These are phyloP conservation scores for Medicago arabica DNA, from an alignment of 306 rosid genomes.

Conservation along the genomic window DNA sequence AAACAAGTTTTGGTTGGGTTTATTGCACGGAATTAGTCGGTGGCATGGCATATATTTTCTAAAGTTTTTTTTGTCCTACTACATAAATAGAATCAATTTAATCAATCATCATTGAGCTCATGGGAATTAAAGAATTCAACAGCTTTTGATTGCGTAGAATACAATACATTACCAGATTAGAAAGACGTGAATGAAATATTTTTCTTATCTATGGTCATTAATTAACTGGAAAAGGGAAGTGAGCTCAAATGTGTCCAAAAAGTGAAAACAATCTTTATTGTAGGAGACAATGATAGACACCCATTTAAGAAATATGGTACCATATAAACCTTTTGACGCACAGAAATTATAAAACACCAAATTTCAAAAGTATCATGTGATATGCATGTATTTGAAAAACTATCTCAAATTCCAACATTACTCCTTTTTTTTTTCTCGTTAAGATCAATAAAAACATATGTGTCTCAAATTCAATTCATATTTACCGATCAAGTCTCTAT, in stretches of 20 bases:
- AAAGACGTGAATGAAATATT: not conserved
- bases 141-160: not conserved
- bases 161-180: not conserved
- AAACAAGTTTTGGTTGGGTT: not conserved
- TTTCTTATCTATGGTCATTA: not conserved
- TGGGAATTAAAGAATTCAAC: conserved; percentile 2
- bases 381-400: not conserved
- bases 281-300: conserved; percentile 60
- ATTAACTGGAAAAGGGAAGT: conserved; percentile 19
- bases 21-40: conserved; percentile 36
- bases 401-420: not conserved
- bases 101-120: not conserved
- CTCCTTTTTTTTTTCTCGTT: no score
- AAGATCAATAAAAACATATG: not conserved
- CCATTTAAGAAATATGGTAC: conserved; percentile 60
- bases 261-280: conserved; percentile 55
- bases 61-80: not conserved
- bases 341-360: conserved; percentile 31
- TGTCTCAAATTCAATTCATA: not conserved
- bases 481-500: not conserved
- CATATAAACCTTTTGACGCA: conserved; percentile 16
- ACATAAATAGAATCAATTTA: not conserved
- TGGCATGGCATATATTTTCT: conserved; percentile 35
- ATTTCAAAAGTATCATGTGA: conserved; percentile 43
- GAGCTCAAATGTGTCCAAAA: conserved; percentile 47